phyloP scores from a whole-genome alignment of 2,329 filamentous ascomycete genomes.

The Davidsoniella eucalypti region DNA sequence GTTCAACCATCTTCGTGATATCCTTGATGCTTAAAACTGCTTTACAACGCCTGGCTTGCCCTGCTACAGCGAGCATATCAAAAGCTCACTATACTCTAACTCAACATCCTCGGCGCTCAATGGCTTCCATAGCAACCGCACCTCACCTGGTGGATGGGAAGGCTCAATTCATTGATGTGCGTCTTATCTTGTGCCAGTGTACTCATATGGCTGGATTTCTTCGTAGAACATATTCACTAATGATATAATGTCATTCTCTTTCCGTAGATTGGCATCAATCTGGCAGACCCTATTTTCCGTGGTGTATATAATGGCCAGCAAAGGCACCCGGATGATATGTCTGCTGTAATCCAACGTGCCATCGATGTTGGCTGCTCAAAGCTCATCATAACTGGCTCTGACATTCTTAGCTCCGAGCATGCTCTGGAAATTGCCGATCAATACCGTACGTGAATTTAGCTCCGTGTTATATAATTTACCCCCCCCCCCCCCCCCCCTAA shows the following conservation, averaged over 20 bases:
- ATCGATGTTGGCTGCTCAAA: conserved; percentile 66
- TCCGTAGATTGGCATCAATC: conserved; percentile 73
- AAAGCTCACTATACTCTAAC: no score
- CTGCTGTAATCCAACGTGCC: conserved; percentile 63
- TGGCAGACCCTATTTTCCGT: conserved; percentile 79
- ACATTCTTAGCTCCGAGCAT: conserved; percentile 59
- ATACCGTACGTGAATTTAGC: conserved; percentile 38
- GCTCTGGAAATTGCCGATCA: conserved; percentile 58
- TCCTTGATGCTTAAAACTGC: no score
- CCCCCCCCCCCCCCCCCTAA: no score
- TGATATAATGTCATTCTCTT: background rate
- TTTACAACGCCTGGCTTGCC: no score
- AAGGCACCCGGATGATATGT: conserved; percentile 55
- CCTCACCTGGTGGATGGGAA: conserved; percentile 7
- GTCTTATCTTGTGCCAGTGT: conserved; percentile 15
- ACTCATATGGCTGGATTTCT: background rate
- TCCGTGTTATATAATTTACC: no score
- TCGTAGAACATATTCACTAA: background rate
- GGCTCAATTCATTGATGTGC: conserved; percentile 47
- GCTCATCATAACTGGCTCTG: conserved; percentile 85
- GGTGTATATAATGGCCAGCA: conserved; percentile 71
- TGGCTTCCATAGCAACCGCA: background rate
- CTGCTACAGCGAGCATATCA: no score
- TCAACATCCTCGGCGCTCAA: background rate
- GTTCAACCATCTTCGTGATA: no score